These are phyloP conservation scores for Akebia trifoliata DNA, from an alignment of 164 flowering plant species.

Conservation along the genomic window DNA sequence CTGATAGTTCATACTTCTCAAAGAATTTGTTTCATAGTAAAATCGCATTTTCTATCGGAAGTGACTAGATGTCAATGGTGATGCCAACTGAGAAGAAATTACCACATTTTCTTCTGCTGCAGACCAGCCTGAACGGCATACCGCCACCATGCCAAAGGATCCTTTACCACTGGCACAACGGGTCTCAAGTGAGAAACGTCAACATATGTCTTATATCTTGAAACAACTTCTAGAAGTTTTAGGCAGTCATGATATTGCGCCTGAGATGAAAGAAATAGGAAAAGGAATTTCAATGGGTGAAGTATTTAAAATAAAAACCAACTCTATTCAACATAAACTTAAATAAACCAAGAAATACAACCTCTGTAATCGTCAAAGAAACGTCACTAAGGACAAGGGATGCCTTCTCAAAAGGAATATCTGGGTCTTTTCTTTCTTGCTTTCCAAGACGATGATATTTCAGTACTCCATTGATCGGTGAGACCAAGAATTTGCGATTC, in stretches of 20 bases:
- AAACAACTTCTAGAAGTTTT: conserved; percentile 79
- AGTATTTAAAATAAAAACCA: background rate
- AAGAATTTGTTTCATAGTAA: too few species aligned
- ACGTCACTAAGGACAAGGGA: conserved; percentile 77
- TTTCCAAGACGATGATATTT: conserved; percentile 94
- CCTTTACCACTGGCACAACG: conserved; percentile 45
- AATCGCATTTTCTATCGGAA: too few species aligned
- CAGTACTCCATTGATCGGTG: conserved; percentile 89
- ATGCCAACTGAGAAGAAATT: conserved; percentile 13
- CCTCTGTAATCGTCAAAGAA: conserved; percentile 83
- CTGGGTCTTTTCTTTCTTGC: conserved; percentile 84
- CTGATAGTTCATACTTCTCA: too few species aligned
- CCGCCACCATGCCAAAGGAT: conserved; percentile 77
- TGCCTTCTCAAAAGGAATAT: conserved; percentile 86
- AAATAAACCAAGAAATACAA: conserved; percentile 19
- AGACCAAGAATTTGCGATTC: conserved; percentile 70
- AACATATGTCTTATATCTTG: conserved; percentile 69
- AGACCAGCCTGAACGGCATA: conserved; percentile 80
- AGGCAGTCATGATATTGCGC: conserved; percentile 94
- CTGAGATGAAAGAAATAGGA: conserved; percentile 32
- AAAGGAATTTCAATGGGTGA: background rate
- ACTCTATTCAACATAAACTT: background rate
- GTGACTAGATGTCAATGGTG: too few species aligned
- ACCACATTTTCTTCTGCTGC: conserved; percentile 91
- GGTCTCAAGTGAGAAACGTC: conserved; percentile 94